Percentiles rank a stretch among this genome's conserved stretches.
phyloP scores from a whole-genome alignment of 768 basidiomycete genomes.

The Obba rivulosa region DNA sequence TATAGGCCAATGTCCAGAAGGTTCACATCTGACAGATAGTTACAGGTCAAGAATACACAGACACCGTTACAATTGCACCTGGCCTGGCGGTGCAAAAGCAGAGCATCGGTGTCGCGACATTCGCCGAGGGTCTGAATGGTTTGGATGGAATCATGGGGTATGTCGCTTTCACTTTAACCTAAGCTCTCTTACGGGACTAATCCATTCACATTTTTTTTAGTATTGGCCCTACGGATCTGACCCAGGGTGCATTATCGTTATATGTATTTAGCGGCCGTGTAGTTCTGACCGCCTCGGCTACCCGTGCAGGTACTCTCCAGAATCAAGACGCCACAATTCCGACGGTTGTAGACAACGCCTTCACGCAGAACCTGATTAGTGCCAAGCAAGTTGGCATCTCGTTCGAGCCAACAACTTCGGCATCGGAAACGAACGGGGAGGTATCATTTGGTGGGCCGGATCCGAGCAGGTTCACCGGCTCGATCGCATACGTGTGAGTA shows the following conservation, averaged over 20 bases:
- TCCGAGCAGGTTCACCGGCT: constrained; percentile 21
- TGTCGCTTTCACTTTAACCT: constrained; percentile 16
- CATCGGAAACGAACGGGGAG: constrained; percentile 11
- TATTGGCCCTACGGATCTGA: constrained; percentile 29
- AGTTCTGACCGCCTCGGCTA: not conserved
- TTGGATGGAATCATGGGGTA: constrained; percentile 37
- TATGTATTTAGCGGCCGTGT: not conserved
- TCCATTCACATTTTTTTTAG: constrained; percentile 20
- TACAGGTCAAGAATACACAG: constrained; percentile 23
- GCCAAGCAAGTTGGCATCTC: constrained; percentile 27
- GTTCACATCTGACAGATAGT: not conserved
- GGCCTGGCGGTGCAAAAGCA: constrained; percentile 24
- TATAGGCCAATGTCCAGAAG: not conserved
- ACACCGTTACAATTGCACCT: constrained; percentile 36
- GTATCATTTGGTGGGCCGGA: constrained; percentile 19
- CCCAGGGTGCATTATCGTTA: constrained; percentile 12
- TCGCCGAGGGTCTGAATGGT: constrained; percentile 20
- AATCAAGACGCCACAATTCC: constrained; percentile 20
- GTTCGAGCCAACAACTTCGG: constrained; percentile 22
- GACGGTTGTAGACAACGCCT: constrained; percentile 33
- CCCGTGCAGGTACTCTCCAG: constrained; percentile 4
- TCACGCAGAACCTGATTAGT: constrained; percentile 22
- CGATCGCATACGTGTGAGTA: constrained; percentile 20
- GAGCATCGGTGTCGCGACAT: constrained; percentile 31
- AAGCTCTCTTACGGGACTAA: constrained; percentile 6